A percentile compares a stretch with the other conserved stretches of the same genome.
These are phyloP conservation scores for Hysterangium stoloniferum DNA, from an alignment of 768 basidiomycete genomes.

Conservation along the genomic window DNA sequence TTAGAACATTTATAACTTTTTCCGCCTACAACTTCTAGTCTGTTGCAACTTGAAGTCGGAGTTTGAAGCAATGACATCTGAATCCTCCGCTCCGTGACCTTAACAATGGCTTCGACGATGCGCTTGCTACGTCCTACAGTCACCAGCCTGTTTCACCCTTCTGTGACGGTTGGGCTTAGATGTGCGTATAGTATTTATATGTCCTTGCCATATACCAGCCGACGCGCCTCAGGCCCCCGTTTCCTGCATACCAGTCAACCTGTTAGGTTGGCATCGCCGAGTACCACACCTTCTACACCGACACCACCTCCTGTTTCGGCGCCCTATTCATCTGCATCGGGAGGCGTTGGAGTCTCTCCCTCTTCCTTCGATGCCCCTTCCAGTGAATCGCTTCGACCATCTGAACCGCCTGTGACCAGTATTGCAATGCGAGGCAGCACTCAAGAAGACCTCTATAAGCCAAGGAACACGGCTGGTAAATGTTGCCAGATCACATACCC, in stretches of 20 bases:
- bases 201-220: no score
- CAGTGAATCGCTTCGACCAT: conserved; percentile 13
- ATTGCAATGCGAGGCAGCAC: conserved; percentile 76
- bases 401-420: conserved; percentile 51
- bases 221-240: conserved; percentile 44
- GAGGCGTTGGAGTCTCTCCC: conserved; percentile 9
- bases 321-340: conserved; percentile 36
- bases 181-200: no score
- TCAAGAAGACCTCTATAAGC: conserved; percentile 79
- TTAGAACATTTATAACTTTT: no score
- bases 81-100: no score
- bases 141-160: no score
- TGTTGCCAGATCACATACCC: not conserved
- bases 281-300: conserved; percentile 12
- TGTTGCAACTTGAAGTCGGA: no score
- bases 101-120: no score
- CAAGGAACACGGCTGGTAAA: conserved; percentile 83
- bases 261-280: conserved; percentile 30
- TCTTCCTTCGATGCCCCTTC: conserved; percentile 8
- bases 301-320: conserved; percentile 24
- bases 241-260: conserved; percentile 48
- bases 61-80: no score
- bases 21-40: no score
- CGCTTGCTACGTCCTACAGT: no score
- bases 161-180: no score